Conservation (phyloP, 2,329 filamentous ascomycete genomes). For the Paecilomyces fulvus region DNA sequence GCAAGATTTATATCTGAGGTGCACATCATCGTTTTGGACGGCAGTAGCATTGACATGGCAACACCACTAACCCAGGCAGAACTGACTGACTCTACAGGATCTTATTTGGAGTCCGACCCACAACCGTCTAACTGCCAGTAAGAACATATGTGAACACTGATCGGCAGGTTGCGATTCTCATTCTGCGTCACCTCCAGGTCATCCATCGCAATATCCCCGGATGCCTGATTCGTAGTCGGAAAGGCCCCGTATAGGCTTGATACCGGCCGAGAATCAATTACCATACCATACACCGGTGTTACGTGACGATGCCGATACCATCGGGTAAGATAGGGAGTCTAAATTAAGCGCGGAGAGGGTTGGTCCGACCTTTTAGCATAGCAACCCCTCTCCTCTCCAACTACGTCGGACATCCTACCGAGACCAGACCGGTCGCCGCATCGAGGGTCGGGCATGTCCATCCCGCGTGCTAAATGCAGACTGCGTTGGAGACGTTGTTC, state of each 20-base stretch:
- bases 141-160: background rate
- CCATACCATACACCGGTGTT: constrained; percentile 4
- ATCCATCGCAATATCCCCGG: background rate
- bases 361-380: background rate
- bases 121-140: background rate
- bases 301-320: constrained; percentile 9
- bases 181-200: background rate
- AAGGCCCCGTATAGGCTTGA: background rate
- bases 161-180: background rate
- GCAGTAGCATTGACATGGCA: no score
- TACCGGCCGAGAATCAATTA: background rate
- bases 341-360: background rate
- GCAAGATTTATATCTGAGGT: no score
- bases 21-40: no score
- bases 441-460: background rate
- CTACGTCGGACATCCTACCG: background rate
- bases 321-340: constrained; percentile 17
- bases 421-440: background rate
- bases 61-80: no score
- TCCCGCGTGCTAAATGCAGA: background rate
- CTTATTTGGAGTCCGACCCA: background rate
- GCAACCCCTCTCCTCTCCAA: background rate
- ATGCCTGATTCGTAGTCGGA: background rate
- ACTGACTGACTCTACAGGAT: background rate
- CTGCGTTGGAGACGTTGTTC: background rate